These are phyloP conservation scores for Symbiodinium pilosum DNA, from an alignment of 73 alveolate species.

Conservation along the genomic window DNA sequence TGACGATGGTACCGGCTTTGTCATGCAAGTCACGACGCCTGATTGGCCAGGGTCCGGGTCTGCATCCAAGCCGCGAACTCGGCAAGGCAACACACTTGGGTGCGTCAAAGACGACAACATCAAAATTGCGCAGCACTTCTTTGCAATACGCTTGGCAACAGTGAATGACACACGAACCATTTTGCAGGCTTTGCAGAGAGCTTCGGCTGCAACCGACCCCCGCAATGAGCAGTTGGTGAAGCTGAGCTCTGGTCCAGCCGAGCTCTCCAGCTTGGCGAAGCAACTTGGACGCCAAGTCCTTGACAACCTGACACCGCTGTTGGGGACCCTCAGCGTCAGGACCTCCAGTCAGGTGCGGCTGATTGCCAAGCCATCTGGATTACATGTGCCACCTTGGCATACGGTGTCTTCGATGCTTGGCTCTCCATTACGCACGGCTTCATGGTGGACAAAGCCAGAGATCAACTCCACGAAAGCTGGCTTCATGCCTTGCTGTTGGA, in stretches of 20 bases:
- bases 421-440: conserved; percentile 49
- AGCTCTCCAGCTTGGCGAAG: conserved; percentile 3
- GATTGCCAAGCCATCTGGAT: conserved; percentile 31
- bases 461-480: conserved; percentile 55
- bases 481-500: conserved; percentile 34
- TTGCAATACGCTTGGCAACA: conserved; percentile 14
- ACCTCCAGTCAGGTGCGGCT: not conserved
- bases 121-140: conserved; percentile 75
- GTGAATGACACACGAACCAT: not conserved
- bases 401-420: not conserved
- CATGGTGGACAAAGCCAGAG: conserved; percentile 62
- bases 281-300: conserved; percentile 63
- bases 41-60: conserved; percentile 90
- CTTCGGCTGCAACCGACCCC: conserved; percentile 85
- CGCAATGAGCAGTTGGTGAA: conserved; percentile 64
- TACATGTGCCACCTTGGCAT: conserved; percentile 71
- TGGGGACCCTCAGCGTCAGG: not conserved
- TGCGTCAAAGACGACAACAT: conserved; percentile 72
- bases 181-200: conserved; percentile 50
- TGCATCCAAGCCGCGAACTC: conserved; percentile 20
- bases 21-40: conserved; percentile 82
- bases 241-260: conserved; percentile 55
- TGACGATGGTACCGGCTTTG: conserved; percentile 76
- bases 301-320: conserved; percentile 35
- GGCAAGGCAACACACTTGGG: conserved; percentile 75